These are phyloP conservation scores for Adansonia grandidieri DNA, from an alignment of 441 rosid genomes.

Conservation along the genomic window DNA sequence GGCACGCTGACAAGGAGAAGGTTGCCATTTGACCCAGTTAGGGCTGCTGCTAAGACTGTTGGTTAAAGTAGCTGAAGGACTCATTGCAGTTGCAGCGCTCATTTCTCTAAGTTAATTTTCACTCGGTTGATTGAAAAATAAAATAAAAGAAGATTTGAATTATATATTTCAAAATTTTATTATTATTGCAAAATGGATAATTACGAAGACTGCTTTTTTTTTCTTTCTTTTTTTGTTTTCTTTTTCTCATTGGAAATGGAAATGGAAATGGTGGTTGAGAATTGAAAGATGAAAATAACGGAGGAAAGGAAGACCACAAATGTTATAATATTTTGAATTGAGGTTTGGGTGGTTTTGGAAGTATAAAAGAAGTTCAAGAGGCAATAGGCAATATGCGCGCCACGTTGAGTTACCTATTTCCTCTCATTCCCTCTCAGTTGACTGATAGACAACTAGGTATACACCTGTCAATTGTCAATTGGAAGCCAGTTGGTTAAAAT, in stretches of 20 bases:
- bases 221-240: too few species aligned
- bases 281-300: neutral
- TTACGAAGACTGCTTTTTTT: neutral
- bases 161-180: neutral
- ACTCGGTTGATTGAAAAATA: too few species aligned
- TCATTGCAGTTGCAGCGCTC: neutral
- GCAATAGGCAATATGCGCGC: slow-evolving; percentile 12
- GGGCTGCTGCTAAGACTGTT: neutral
- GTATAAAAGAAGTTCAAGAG: too few species aligned
- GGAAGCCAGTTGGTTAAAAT: too few species aligned
- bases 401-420: slow-evolving; percentile 34
- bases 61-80: neutral
- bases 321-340: neutral
- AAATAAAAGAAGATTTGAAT: neutral
- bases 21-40: slow-evolving; percentile 23
- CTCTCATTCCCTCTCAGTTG: neutral
- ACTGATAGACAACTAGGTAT: too few species aligned
- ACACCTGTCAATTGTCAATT: too few species aligned
- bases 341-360: neutral
- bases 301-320: slow-evolving; percentile 29
- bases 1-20: slow-evolving; percentile 24
- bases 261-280: neutral
- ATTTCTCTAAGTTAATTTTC: neutral
- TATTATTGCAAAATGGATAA: neutral
- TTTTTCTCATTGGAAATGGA: too few species aligned